phyloP scores from a whole-genome alignment of 805 yeast genomes.

The Yamadazyma paraphyllophila region DNA sequence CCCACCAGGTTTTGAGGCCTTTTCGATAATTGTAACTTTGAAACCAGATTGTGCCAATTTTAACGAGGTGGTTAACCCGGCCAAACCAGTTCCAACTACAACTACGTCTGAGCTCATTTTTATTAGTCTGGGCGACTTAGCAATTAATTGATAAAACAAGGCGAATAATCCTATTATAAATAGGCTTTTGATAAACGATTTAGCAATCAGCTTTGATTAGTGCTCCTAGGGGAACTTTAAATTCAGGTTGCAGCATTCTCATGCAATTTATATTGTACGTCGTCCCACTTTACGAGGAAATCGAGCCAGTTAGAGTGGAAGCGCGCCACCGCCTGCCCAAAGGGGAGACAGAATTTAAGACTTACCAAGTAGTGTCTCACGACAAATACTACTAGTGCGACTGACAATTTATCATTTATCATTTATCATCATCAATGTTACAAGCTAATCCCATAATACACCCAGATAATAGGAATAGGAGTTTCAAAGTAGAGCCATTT shows the following conservation, averaged over 20 bases:
- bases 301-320: too few species aligned
- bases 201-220: too few species aligned
- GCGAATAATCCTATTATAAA: background rate
- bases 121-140: background rate
- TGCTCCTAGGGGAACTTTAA: too few species aligned
- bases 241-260: background rate
- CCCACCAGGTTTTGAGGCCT: conserved; percentile 50
- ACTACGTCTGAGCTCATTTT: conserved; percentile 18
- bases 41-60: conserved; percentile 35
- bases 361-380: too few species aligned
- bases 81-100: conserved; percentile 56
- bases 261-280: background rate
- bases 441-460: conserved; percentile 39
- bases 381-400: too few species aligned
- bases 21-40: conserved; percentile 49
- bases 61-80: conserved; percentile 49
- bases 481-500: conserved; percentile 75
- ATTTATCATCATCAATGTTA: conserved; percentile 22
- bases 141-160: background rate
- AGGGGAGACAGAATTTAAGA: too few species aligned
- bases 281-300: too few species aligned
- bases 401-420: too few species aligned
- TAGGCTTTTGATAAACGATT: background rate
- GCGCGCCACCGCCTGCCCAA: too few species aligned
- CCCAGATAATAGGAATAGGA: conserved; percentile 37